Evolutionary conservation across 129 eudicot species (phyloP), one percentile per base, ranked within the genome.

Genomic region (Flaveria ramosissima): DNA sequence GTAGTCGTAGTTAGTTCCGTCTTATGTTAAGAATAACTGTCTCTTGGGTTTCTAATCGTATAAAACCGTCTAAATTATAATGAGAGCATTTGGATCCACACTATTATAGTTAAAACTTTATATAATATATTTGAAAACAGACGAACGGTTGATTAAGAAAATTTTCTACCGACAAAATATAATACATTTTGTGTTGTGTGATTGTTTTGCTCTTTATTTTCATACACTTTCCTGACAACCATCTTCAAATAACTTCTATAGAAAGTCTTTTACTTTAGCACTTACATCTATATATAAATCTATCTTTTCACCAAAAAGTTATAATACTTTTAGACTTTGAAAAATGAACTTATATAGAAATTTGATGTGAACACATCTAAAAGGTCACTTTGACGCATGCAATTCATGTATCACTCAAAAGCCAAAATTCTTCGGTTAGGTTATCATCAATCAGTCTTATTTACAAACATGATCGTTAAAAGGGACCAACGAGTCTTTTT

Each of bases 351-450:
- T 70, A 12, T 48, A 30, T n/a, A 51, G 5, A 12, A 6, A 26
- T 16, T 71, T 27, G 45, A 32, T 27, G 68, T 27, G 45, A 62
- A 62, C 53, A 56, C 46, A 23, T 56, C 30, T 21, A 39, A 55
- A 73, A 56, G 68, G 3, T 73, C 36, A 73, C 42, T 47, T 39
- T 23, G 61, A 72, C 32, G 41, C 52, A 36, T 16, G 10, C 32
- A 70, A 4, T 14, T 70, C n/a, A 30, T 15, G 21, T 16, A 70
- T 27, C 26, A 32, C 14, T 19, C 14, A 65, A 32, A 36, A 32
- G 23, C 24, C 13, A 65, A 39, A 32, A 36, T 13, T 36, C 7
- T 65, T 5, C 70, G 13, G 46, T 64, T 64, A 64, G 67, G 67
- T 60, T 24, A 10, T 17, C 23, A 7, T 47, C 52, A 47, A 55